Evolutionary conservation across 495 filamentous ascomycete species (phyloP).

Genomic region (Cercophora newfieldiana): DNA sequence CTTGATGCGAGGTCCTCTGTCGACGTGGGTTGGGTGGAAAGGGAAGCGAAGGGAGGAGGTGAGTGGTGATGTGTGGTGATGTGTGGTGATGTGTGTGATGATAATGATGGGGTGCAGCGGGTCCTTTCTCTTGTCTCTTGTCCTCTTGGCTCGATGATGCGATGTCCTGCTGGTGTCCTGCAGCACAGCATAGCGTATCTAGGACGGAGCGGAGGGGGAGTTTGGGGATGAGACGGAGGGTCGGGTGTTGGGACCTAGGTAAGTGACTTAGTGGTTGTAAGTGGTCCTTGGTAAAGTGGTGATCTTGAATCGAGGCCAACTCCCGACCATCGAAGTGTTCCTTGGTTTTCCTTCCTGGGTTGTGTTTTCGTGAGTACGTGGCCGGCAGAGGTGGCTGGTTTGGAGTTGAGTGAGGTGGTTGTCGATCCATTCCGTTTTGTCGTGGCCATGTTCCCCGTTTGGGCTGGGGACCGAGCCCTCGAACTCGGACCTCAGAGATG

Average conservation of each 20-base stretch:
- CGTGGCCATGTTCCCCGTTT: not conserved
- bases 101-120: no score
- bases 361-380: no score
- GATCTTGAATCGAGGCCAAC: not conserved
- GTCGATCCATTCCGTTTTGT: not conserved
- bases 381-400: not conserved
- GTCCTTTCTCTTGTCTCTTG: no score
- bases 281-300: not conserved
- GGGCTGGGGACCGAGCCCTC: not conserved
- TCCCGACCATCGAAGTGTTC: not conserved
- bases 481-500: not conserved
- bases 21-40: no score
- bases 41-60: no score
- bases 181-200: not conserved
- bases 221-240: not conserved
- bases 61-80: no score
- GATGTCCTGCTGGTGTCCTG: not conserved
- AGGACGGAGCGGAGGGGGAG: not conserved
- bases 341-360: not conserved
- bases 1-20: not conserved
- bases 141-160: not conserved
- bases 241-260: not conserved
- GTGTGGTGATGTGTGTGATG: no score
- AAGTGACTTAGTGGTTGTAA: not conserved
- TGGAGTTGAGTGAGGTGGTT: not conserved